Evolutionary conservation across 495 filamentous ascomycete species (phyloP), one percentile per base, ranked within the genome.

Genomic region (Neurospora sp.): DNA sequence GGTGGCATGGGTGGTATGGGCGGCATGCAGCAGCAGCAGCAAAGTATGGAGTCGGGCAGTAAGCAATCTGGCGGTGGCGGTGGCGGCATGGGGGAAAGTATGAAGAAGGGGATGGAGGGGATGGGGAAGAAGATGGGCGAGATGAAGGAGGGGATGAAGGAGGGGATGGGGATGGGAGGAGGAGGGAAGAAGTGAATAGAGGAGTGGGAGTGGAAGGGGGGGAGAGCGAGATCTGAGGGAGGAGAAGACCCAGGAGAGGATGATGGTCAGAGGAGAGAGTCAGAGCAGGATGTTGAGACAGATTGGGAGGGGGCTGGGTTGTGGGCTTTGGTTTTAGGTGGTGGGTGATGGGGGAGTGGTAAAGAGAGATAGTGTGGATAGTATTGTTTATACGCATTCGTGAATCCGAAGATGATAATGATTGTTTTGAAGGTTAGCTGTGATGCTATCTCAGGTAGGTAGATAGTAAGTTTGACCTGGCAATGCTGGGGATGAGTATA

Each of bases 91-190:
- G 22, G 12, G 22, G 53, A 61, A 5, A 7, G 1, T 3, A 0
- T 61, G 53, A 61, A 31, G 22, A 16, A 31, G 5, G 12, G 10
- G 4, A 61, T 31, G 53, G 53, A 61, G 12, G 53, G 22, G 2
- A 69, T 79, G 69, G 75, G 74, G 6, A 69, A 76, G 10, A 78
- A 73, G 69, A 73, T 77, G 74, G 76, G 69, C 1, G 44, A 70
- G 16, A 70, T 75, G 71, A 78, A 79, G 75, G 72, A 79, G 14
- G 31, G 72, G 5, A 77, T 78, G 78, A 37, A 68, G 76, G 74
- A 70, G 40, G 22, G 38, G 38, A 20, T 41, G 18, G 70, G 73
- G 37, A 44, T 75, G 69, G 72, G 27, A 31, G 27, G 22, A 27
- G 22, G 27, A 31, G 27, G 65, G 76, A 72, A 80, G 22, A 76